Conservation (phyloP, 345 rosid genomes). For the Boechera retrofracta region DNA sequence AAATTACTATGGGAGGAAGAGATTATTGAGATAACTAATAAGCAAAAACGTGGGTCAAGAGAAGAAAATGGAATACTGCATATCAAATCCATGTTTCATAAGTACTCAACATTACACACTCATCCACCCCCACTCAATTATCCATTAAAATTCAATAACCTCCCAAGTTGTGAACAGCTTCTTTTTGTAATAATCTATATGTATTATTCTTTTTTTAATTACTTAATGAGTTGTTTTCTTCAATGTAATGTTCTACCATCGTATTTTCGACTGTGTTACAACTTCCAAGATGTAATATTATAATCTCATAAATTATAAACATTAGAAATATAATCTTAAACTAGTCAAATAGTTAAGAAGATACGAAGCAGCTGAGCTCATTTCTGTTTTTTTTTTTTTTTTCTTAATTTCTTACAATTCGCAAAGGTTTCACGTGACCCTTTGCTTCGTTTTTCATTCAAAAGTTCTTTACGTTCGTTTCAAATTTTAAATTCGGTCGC, state of each 20-base stretch:
- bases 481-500: background rate
- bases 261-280: conserved; percentile 17
- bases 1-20: conserved; percentile 5
- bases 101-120: conserved; percentile 43
- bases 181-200: conserved; percentile 9
- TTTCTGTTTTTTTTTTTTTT: background rate
- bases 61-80: conserved; percentile 23
- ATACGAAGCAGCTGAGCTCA: background rate
- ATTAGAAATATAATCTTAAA: conserved; percentile 9
- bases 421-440: conserved; percentile 32
- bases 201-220: background rate
- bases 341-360: background rate
- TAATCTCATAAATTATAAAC: background rate
- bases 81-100: conserved; percentile 46
- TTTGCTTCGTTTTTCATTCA: conserved; percentile 15
- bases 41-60: conserved; percentile 29
- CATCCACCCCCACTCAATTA: conserved; percentile 37
- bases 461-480: conserved; percentile 2
- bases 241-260: conserved; percentile 1
- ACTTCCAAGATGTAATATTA: conserved; percentile 28
- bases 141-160: conserved; percentile 1
- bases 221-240: background rate
- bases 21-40: conserved; percentile 21
- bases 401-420: background rate
- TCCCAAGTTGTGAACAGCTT: conserved; percentile 36